These are phyloP conservation scores for Bondarzewia mesenterica DNA, from an alignment of 1,284 basidiomycete genomes.

Conservation along the genomic window DNA sequence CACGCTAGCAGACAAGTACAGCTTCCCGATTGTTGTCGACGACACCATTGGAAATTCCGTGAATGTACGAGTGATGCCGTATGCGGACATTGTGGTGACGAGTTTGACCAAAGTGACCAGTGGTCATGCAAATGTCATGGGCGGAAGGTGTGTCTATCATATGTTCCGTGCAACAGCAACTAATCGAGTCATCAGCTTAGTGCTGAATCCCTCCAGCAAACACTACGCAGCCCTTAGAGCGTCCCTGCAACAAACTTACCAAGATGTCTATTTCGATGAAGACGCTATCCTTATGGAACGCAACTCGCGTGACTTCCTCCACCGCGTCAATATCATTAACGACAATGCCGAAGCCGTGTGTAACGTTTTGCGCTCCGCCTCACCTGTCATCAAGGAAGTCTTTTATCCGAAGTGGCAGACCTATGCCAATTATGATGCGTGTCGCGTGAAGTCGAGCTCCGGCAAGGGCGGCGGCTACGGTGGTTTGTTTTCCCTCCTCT, in stretches of 20 bases:
- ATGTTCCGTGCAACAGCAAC: no score
- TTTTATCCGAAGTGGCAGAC: conserved; percentile 89
- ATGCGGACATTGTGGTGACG: conserved; percentile 87
- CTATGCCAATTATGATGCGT: conserved; percentile 62
- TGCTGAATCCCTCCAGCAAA: conserved; percentile 75
- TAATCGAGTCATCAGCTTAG: conserved; percentile 43
- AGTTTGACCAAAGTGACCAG: conserved; percentile 95
- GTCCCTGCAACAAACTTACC: conserved; percentile 57
- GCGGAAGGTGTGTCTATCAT: conserved; percentile 72
- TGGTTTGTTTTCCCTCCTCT: conserved; percentile 89
- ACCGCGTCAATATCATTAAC: conserved; percentile 76
- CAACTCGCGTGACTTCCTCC: conserved; percentile 89
- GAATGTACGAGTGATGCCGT: conserved; percentile 89
- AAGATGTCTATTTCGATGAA: conserved; percentile 86
- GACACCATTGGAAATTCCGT: conserved; percentile 96
- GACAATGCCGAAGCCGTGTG: conserved; percentile 79
- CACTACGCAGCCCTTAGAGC: conserved; percentile 63
- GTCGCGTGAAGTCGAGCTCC: conserved; percentile 29
- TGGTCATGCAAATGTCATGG: conserved; percentile 95
- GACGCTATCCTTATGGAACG: conserved; percentile 97
- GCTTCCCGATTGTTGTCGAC: conserved; percentile 87
- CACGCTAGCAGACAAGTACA: conserved; percentile 78
- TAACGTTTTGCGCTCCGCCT: conserved; percentile 52
- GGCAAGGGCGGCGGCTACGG: conserved; percentile 66
- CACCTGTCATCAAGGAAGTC: conserved; percentile 60